Base-by-base conservation (phyloP, 2,329 filamentous ascomycete genomes). In the Fusarium brachygibbosum region DNA sequence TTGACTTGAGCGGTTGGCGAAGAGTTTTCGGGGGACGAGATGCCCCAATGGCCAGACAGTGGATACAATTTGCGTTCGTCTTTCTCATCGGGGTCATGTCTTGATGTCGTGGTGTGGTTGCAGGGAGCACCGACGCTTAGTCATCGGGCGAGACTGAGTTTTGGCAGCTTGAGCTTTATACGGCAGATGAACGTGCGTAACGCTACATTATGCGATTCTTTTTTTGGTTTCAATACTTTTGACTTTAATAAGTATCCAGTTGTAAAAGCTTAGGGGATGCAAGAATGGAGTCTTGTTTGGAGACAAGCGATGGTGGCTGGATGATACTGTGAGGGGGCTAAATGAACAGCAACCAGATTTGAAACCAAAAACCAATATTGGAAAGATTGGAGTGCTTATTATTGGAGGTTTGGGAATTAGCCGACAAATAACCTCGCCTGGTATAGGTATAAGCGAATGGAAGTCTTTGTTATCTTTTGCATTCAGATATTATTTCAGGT, bases 1-100 rank as follows among this genome's bases (percentile, higher is more conserved):
- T 42, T 14, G 34, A 54, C 38, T 68, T 35, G 38, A 68, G 63
- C 37, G 58, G 40, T 34, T 54, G 45, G 40, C 58, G 58, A 63
- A 69, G 51, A 58, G 66, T 62, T 68, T 70, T 68, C 52, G 52
- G 60, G 54, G 41, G 64, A 61, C 62, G 57, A 65, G 61, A 72
- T 58, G 62, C 61, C 55, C 63, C 70, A 74, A 74, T 74, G 70
- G 72, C 62, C 55, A 69, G 63, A 64, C 63, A 73, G 72, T 74
- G 72, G 72, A 72, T 74, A 74, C 70, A 51, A 25, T 63, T 68
- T 52, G 59, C 32, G 42, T 53, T 71, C 29, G 59, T 62, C 64
- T 66, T 73, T 69, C 68, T 68, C 58, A 56, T 68, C 55, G 53
- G 63, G 62, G 66, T 74, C 58, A 67, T 68, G 58, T 74, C 67